A percentile compares a stretch with the other conserved stretches of the same genome.
Conservation (phyloP, 2,329 filamentous ascomycete genomes). For the Westerdykella aurantiaca region DNA sequence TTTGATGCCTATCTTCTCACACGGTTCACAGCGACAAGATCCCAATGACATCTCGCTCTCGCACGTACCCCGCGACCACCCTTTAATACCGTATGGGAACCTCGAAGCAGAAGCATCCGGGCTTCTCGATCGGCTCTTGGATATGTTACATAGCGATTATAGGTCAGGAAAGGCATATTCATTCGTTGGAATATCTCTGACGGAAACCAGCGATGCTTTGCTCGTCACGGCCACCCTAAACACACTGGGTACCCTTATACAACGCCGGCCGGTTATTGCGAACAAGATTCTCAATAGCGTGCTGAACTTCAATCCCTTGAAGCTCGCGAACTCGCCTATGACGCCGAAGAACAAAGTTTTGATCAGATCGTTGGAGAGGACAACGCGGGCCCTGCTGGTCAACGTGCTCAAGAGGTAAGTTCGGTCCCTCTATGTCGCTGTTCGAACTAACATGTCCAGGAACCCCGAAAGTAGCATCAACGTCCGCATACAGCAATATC, state of each 20-base stretch:
- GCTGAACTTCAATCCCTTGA: constrained; percentile 86
- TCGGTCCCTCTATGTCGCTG: constrained; percentile 2
- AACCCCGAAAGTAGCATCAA: constrained; percentile 73
- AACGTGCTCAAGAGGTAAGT: constrained; percentile 73
- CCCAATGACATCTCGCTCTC: constrained; percentile 80
- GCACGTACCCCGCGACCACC: constrained; percentile 77
- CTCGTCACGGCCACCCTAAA: constrained; percentile 90
- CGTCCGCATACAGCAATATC: constrained; percentile 76
- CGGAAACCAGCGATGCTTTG: constrained; percentile 65
- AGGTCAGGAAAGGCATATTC: constrained; percentile 53
- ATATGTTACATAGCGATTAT: constrained; percentile 77
- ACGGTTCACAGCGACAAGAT: constrained; percentile 56
- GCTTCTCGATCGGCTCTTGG: constrained; percentile 79
- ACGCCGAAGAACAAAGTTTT: constrained; percentile 75
- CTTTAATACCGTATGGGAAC: constrained; percentile 69
- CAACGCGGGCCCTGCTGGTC: constrained; percentile 73
- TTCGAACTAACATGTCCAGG: constrained; percentile 40
- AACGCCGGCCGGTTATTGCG: constrained; percentile 71
- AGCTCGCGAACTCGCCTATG: constrained; percentile 68
- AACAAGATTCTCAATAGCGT: constrained; percentile 81
- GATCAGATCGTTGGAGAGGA: constrained; percentile 92
- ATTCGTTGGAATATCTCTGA: constrained; percentile 17
- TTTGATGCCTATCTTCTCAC: constrained; percentile 17
- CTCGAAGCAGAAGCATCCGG: constrained; percentile 92
- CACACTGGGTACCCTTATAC: constrained; percentile 74